Evolutionary conservation across 345 rosid species (phyloP), one percentile per base, ranked within the genome.

Genomic region (Lenwebbia sp.): DNA sequence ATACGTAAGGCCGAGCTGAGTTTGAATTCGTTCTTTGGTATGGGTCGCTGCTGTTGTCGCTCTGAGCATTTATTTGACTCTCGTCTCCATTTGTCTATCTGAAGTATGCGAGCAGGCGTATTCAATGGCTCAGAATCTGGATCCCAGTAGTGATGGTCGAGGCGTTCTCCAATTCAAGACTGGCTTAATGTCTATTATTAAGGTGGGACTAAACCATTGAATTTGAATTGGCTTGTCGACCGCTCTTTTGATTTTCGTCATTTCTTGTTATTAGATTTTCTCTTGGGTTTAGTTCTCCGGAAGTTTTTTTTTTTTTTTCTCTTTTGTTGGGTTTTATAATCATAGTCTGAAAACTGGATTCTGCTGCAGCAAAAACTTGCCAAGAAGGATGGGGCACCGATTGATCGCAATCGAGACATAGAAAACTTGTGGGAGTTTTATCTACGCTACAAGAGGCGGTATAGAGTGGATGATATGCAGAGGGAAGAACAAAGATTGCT

Each of bases 131-230:
- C 99, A 97, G 89, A 91, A 94, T 87, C 92, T 97, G 93, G 99
- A 97, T 86, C 99, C 99, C 56, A 94, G 92, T 87, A 96, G 99
- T 86, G 97, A 94, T 28, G 98, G 99, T 56, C 94, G 99, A 87
- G 99, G 99, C 89, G 99, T 97, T 87, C 98, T 97, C 86, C 99
- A 97, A 87, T 97, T 97, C 91, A 97, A 97, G 93, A 96, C 99
- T 92, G 99, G 99, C 85, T 92, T 97, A 93, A 92, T 90, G 97
- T 97, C 98, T 50, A 91, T 97, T 40, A 97, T 97, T 87, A 92
- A 95, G 99, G 99, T 96, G 90, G 55, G 84, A 14, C n/a, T 84
- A 51, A 40, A 54, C 28, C 58, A 37, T 23, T 37, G 26, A 22
- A 37, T 70, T 1, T 21, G 47, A 70, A 37, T 70, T 70, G 81